Conservation (phyloP, 495 filamentous ascomycete species). For the Aspergillus avenaceus region DNA sequence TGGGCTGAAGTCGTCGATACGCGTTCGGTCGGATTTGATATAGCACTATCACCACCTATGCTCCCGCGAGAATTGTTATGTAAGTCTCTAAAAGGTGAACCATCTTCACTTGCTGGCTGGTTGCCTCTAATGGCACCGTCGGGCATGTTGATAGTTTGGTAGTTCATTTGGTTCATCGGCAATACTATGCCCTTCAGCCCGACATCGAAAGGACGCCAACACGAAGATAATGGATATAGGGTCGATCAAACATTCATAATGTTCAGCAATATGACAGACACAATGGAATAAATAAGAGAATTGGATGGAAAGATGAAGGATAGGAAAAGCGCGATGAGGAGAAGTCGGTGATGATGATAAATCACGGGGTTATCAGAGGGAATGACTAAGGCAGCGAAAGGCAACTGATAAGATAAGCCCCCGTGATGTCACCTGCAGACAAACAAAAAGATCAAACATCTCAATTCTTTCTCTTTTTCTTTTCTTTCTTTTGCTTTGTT, state of each 20-base stretch:
- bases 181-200: background rate
- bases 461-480: too few relatives aligned
- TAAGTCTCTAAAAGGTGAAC: background rate
- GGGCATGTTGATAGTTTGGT: constrained; percentile 35
- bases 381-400: background rate
- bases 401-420: constrained; percentile 1
- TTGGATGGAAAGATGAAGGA: too few relatives aligned
- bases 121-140: constrained; percentile 19
- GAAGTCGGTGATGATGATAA: background rate
- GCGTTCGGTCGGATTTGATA: constrained; percentile 2
- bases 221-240: background rate
- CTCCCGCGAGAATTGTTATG: constrained; percentile 1
- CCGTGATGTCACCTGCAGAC: background rate
- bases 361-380: background rate
- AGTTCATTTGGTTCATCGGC: constrained; percentile 29
- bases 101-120: constrained; percentile 6
- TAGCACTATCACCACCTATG: background rate
- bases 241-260: too few relatives aligned
- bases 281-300: too few relatives aligned
- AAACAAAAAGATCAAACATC: too few relatives aligned
- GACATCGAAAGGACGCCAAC: background rate
- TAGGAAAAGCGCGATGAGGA: background rate
- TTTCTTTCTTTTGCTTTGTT: too few relatives aligned
- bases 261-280: too few relatives aligned
- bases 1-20: constrained; percentile 27